These are phyloP conservation scores for Tulasnella sp. DNA, from an alignment of 768 basidiomycete genomes.

Conservation along the genomic window DNA sequence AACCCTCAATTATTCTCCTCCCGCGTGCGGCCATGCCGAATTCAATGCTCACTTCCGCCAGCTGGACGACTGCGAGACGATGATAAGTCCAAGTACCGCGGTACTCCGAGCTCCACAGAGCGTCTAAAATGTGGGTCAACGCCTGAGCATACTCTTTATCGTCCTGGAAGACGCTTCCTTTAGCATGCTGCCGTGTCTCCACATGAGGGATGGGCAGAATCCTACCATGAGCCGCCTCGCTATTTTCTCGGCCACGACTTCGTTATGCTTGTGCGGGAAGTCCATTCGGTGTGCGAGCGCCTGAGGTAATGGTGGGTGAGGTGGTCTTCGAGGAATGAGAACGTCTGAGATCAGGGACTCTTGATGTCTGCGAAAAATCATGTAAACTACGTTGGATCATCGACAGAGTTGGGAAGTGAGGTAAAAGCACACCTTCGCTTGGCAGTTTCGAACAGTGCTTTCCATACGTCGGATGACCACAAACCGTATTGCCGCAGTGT, in stretches of 20 bases:
- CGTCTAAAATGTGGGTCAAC: slow-evolving; percentile 67
- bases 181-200: neutral
- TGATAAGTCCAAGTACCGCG: slow-evolving; percentile 68
- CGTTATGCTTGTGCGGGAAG: slow-evolving; percentile 27
- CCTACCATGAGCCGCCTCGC: neutral
- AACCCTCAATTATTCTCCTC: slow-evolving; percentile 68
- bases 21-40: slow-evolving; percentile 73
- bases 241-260: neutral
- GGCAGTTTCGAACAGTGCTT: slow-evolving; percentile 67
- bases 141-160: slow-evolving; percentile 63
- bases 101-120: slow-evolving; percentile 81
- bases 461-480: slow-evolving; percentile 81
- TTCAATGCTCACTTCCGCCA: slow-evolving; percentile 79
- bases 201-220: neutral
- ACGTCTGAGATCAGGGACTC: slow-evolving; percentile 24
- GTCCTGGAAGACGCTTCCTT: slow-evolving; percentile 49
- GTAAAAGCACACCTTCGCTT: slow-evolving; percentile 60
- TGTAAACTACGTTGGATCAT: neutral
- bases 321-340: slow-evolving; percentile 34
- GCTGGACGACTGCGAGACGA: slow-evolving; percentile 66
- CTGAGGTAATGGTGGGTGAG: neutral
- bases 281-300: neutral
- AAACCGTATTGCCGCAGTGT: slow-evolving; percentile 64
- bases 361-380: slow-evolving; percentile 6
- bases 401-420: neutral